Evolutionary conservation across 139 green algal genomes (phyloP), one percentile per base, ranked within the genome.

Genomic region (Chlorella sp.): DNA sequence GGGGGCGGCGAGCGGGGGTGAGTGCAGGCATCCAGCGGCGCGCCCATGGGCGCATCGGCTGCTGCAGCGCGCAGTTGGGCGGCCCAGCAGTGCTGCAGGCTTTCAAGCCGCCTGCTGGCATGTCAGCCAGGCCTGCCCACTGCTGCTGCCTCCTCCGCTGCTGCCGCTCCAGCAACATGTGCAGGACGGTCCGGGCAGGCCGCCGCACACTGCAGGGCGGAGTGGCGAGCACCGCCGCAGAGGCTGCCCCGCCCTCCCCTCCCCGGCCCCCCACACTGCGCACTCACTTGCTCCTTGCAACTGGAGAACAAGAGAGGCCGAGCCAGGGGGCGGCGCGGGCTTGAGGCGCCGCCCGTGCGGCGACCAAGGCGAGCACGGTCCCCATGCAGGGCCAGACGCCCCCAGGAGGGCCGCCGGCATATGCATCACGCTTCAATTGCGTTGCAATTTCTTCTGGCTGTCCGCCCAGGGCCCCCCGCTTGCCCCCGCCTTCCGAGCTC

Each of bases 231-330:
- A 20, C 21, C 51, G 15, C 12, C 51, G 3, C 2, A 2, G 12
- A 60, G 2, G 51, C 20, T 26, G 34, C 23, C 70, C 47, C 34
- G 23, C 21, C 70, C 34, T 34, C 36, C 20, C 13, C 18, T 34
- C 16, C 30, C 36, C 36, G 70, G 7, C 20, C 70, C 36, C 23
- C 51, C 51, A 60, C 9, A 13, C 34, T 34, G 26, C 3, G n/a
- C 41, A 51, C 74, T 47, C 51, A 68, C 74, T 60, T 69, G 74
- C 74, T 81, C 74, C 16, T 69, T 81, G 74, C 30, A 69, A 60
- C 21, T 17, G 51, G 74, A 81, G 74, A 81, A 81, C 41, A 34
- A 60, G 51, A 60, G 51, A 60, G 51, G 51, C 9, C 12, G 51
- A 60, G 51, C 12, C 51, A 21, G 51, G 51, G 12, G 51, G 51